Percentiles rank a stretch among this genome's conserved stretches.
phyloP scores from a whole-genome alignment of 768 basidiomycete species.

The Imleria badia region DNA sequence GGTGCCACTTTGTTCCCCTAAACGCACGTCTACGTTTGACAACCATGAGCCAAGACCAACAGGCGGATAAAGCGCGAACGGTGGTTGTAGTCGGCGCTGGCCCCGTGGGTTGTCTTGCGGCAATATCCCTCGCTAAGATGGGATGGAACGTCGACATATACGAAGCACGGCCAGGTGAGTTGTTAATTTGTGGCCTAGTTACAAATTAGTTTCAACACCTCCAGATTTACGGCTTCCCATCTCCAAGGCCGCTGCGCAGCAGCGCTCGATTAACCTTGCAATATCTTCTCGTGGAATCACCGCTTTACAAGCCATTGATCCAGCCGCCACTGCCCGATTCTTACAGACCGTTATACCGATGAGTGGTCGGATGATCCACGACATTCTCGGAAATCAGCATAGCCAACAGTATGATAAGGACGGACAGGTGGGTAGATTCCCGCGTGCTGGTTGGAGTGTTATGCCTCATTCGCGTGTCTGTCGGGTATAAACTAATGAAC shows the following conservation, averaged over 20 bases:
- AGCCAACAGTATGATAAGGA: conserved; percentile 88
- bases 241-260: conserved; percentile 61
- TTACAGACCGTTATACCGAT: conserved; percentile 85
- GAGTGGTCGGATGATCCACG: conserved; percentile 95
- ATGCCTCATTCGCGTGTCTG: conserved; percentile 20
- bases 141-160: conserved; percentile 85
- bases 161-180: conserved; percentile 74
- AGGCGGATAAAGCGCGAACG: conserved; percentile 32
- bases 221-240: conserved; percentile 74
- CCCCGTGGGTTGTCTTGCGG: conserved; percentile 91
- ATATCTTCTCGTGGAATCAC: conserved; percentile 92
- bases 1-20: background rate
- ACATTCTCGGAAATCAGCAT: conserved; percentile 62
- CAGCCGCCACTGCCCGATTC: conserved; percentile 64
- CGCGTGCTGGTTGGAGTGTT: conserved; percentile 10
- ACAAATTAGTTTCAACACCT: conserved; percentile 13
- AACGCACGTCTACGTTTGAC: background rate
- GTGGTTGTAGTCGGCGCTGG: conserved; percentile 84
- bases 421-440: conserved; percentile 66
- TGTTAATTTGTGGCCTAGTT: conserved; percentile 12
- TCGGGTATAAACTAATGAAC: conserved; percentile 23
- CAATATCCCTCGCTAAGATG: conserved; percentile 78
- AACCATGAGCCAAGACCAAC: conserved; percentile 14
- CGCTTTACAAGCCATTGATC: conserved; percentile 81
- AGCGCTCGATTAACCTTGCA: conserved; percentile 94